Evolutionary conservation across 352 stramenopile species (phyloP), one percentile per base, ranked within the genome.

Genomic region (Halophytophthora batemanensis): DNA sequence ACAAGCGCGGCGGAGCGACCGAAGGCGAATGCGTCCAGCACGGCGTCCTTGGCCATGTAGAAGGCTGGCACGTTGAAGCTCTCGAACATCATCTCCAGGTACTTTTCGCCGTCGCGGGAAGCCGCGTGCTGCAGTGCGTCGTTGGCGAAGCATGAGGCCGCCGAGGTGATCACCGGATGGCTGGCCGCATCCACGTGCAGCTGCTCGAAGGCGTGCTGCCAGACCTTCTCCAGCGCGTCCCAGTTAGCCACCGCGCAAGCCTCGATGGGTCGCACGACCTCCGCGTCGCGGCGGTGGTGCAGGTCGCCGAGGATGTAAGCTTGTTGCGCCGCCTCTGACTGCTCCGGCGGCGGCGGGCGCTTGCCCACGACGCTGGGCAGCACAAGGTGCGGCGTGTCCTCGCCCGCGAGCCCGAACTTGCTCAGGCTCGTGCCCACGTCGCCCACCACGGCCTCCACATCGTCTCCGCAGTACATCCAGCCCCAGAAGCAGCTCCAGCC

Each of bases 391-490:
- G 95, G 95, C 50, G 86, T 95, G 71, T 98, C 95, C 53, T 98
- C 93, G 6, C 95, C 95, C 12, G 93, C 93, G 54, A 98, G 93
- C 19, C 95, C 95, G 69, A 98, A 98, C 54, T 97, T 97, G 66
- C 86, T 91, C 35, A 79, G 77, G 46, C 86, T 78, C 40, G 84
- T 90, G 53, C 92, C 93, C 14, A 98, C 83, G 50, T 98, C 93
- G 41, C 95, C 95, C 53, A 98, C 92, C 50, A 98, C 91, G 2
- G 95, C 94, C 55, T 97, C 93, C 42, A 97, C 96, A 78, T 98
- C 95, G 59, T 98, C 95, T 39, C 93, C 95, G 66, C 93, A 98
- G 72, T 98, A 98, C 93, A 98, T 98, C 56, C 50, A 13, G 25
- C 25, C 25, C 25, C 25, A 31, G 25, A 31, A 31, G 25, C 25